These are phyloP conservation scores for Talaromyces sp. DNA, from an alignment of 2,329 filamentous ascomycete species.

Conservation along the genomic window DNA sequence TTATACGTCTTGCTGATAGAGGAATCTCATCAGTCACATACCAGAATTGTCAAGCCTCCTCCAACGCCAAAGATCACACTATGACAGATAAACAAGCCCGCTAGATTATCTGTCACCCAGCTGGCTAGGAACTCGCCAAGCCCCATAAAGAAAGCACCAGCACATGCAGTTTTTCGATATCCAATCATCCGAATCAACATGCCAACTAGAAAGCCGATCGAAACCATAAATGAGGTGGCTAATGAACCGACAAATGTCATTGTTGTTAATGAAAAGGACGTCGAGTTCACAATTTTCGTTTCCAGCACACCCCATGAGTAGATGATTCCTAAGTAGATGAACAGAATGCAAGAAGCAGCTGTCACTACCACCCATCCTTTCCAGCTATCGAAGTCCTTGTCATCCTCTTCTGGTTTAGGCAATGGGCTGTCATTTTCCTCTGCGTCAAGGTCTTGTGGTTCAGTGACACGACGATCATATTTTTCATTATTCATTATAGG, in stretches of 20 bases:
- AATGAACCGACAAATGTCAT: constrained; percentile 12
- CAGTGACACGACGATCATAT: background rate
- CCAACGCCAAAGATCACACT: constrained; percentile 12
- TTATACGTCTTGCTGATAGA: too few species aligned
- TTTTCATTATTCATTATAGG: background rate
- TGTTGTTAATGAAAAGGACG: constrained; percentile 8
- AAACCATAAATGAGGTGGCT: constrained; percentile 14
- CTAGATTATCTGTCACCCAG: constrained; percentile 5
- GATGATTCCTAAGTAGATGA: constrained; percentile 10
- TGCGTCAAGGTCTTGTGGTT: constrained; percentile 1
- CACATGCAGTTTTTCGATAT: constrained; percentile 7
- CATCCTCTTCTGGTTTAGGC: background rate
- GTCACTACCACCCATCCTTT: constrained; percentile 9
- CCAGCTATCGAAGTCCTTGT: constrained; percentile 10
- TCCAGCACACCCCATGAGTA: constrained; percentile 13
- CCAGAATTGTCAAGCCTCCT: constrained; percentile 14
- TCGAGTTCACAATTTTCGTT: constrained; percentile 8
- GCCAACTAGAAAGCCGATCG: constrained; percentile 9
- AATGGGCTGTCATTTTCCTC: background rate
- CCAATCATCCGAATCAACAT: constrained; percentile 11
- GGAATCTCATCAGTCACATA: background rate
- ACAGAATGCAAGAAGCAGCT: constrained; percentile 8
- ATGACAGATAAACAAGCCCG: constrained; percentile 12
- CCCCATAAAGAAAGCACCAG: constrained; percentile 10
- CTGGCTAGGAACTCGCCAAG: constrained; percentile 12